Base-by-base conservation (phyloP, 1,284 basidiomycete species). In the Tilletia horrida region DNA sequence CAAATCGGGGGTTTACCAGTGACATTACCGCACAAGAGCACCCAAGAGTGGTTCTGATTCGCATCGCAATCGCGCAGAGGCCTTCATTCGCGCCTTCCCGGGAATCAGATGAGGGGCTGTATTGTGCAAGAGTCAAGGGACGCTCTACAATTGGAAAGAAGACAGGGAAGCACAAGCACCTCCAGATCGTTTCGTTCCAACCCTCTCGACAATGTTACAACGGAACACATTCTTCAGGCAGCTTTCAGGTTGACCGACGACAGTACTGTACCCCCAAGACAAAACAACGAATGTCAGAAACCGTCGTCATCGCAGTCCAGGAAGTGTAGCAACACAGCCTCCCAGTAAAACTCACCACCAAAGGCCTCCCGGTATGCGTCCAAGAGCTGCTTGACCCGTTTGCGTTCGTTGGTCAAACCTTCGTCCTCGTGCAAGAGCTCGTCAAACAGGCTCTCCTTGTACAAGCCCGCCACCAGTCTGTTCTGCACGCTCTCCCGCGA, bases 331-430 rank as follows among this genome's bases (percentile, higher is more conserved):
- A 16, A 48, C 66, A 64, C 40, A 65, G 52, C 31, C 47, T 70
- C 13, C 11, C 16, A 55, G 31, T n/a, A 35, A 27, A 29, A 31
- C 67, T 55, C 42, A 67, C 25, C 71, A 57, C 82, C 79, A 85
- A 97, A 97, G 43, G 95, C 95, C 75, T 96, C 94, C 85, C 90
- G 93, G 84, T 98, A 99, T 14, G 95, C 95, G 79, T 97, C 93
- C 73, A 99, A 85, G 64, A 98, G 83, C 14, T 92, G 90, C 86
- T 97, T 97, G 55, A 99, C 91, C 77, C 96, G 86, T 72, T 91
- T 87, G 67, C 96, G 86, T 85, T 99, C 96, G 50, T 90, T 90
- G 35, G 95, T 93, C 68, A 98, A 84, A 66, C 90, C 88, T 84
- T 97, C 94, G 81, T 99, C 96, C 84, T 99, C 96, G 80, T 93